A percentile compares a stretch with the other conserved stretches of the same genome.
Evolutionary conservation across 2,329 filamentous ascomycete genomes (phyloP).

Genomic region (Xylaria sp.): DNA sequence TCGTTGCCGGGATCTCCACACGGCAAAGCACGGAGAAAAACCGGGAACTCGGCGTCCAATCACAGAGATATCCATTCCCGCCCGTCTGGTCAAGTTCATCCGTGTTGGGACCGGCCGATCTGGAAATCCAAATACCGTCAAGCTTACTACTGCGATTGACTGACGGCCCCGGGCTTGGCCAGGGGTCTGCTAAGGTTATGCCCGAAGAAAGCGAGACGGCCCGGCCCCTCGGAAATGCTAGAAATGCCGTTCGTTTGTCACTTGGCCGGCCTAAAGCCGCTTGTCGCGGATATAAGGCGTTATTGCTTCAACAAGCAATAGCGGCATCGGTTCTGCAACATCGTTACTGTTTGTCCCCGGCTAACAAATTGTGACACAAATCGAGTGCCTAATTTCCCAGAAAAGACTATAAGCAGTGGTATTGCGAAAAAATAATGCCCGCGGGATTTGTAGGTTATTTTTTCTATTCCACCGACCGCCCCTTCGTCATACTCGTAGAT

Average conservation of each 20-base stretch:
- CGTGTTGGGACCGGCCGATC: conserved; percentile 22
- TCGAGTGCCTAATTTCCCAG: too few species aligned
- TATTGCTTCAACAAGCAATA: too few species aligned
- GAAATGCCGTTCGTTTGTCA: background rate
- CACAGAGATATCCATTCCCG: background rate
- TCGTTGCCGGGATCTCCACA: conserved; percentile 17
- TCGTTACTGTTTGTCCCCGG: too few species aligned
- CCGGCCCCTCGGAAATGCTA: background rate
- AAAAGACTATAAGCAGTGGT: too few species aligned
- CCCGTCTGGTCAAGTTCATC: background rate
- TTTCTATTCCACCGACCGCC: too few species aligned
- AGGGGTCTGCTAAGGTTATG: conserved; percentile 2
- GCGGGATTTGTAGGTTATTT: too few species aligned
- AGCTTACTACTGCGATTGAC: conserved; percentile 3
- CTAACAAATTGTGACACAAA: too few species aligned
- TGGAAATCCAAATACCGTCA: conserved; percentile 19
- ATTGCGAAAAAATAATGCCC: too few species aligned
- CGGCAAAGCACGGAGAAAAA: conserved; percentile 38
- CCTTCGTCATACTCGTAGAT: too few species aligned
- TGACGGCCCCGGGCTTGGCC: conserved; percentile 8
- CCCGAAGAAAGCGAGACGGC: background rate
- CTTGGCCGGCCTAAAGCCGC: background rate
- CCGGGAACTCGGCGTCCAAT: conserved; percentile 35
- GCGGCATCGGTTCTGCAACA: too few species aligned
- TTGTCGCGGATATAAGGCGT: background rate